Percentiles rank a stretch among this genome's conserved stretches.
phyloP scores from a whole-genome alignment of 2,329 filamentous ascomycete genomes.

The Colletotrichum tofieldiae region DNA sequence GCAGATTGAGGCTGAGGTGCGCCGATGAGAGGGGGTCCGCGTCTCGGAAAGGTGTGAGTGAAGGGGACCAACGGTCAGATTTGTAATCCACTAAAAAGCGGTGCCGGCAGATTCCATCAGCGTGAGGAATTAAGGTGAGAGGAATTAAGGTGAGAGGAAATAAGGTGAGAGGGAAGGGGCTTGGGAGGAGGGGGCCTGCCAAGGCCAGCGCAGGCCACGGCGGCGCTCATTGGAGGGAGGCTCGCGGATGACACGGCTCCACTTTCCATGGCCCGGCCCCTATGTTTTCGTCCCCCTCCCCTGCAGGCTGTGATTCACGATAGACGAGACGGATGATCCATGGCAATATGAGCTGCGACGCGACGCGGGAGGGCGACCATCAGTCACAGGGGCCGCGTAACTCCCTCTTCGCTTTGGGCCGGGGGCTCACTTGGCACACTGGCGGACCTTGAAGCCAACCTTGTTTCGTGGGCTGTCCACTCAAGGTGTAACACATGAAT shows the following conservation, averaged over 20 bases:
- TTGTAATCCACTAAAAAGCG: slow-evolving; percentile 41
- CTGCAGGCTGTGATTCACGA: neutral
- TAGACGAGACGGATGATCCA: neutral
- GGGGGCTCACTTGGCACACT: neutral
- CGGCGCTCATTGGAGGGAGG: neutral
- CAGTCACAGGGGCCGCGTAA: neutral
- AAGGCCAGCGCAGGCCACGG: neutral
- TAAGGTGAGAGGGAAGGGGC: neutral
- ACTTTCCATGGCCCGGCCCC: neutral
- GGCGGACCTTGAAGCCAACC: neutral
- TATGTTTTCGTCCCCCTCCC: neutral
- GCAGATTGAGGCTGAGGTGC: neutral
- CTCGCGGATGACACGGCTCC: neutral
- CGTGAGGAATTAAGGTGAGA: too few species aligned
- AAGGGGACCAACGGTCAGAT: slow-evolving; percentile 18
- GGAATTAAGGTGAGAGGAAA: too few species aligned
- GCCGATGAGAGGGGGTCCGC: neutral
- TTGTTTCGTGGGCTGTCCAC: neutral
- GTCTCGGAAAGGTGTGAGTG: neutral
- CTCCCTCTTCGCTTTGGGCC: neutral
- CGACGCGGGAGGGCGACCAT: neutral
- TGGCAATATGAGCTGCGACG: neutral
- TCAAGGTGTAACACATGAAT: neutral
- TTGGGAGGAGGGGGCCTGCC: neutral
- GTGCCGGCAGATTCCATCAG: slow-evolving; percentile 11